These are phyloP conservation scores for Olyra latifolia DNA, from an alignment of 176 grass and related monocot species.

Conservation along the genomic window DNA sequence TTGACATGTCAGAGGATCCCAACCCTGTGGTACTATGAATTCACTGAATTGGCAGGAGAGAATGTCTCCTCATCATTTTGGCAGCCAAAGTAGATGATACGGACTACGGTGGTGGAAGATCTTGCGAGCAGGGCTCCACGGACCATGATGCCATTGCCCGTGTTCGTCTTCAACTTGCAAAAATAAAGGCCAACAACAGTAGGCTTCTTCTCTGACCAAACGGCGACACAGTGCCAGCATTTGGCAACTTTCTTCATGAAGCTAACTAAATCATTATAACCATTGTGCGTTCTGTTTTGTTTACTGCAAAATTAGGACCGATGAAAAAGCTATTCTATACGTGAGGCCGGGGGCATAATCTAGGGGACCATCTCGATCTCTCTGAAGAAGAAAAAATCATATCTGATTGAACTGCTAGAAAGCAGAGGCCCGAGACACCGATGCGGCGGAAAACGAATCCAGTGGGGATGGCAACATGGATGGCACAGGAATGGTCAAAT, in stretches of 20 bases:
- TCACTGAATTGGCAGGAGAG: not conserved
- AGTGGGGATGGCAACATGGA: constrained; percentile 19
- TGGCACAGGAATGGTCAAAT: constrained; percentile 3
- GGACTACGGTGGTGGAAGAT: not conserved
- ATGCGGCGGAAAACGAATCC: not conserved
- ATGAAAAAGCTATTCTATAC: not conserved
- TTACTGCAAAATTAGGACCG: not conserved
- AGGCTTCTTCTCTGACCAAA: not conserved
- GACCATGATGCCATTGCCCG: not conserved
- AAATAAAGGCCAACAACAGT: not conserved
- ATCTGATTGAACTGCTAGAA: constrained; percentile 2
- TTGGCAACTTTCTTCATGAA: not conserved
- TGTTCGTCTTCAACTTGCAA: not conserved
- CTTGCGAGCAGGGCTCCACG: not conserved
- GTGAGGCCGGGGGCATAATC: constrained; percentile 9
- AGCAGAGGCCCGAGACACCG: constrained; percentile 18
- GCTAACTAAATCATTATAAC: not conserved
- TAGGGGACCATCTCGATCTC: not conserved
- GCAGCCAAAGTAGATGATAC: not conserved
- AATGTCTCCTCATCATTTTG: not conserved
- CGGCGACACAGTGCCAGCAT: not conserved
- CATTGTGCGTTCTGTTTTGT: too few species aligned
- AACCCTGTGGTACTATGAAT: too few species aligned
- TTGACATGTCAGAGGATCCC: too few species aligned
- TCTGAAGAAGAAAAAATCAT: not conserved